Evolutionary conservation across 2,329 filamentous ascomycete species (phyloP).

Genomic region (Ophiobolus disseminans): DNA sequence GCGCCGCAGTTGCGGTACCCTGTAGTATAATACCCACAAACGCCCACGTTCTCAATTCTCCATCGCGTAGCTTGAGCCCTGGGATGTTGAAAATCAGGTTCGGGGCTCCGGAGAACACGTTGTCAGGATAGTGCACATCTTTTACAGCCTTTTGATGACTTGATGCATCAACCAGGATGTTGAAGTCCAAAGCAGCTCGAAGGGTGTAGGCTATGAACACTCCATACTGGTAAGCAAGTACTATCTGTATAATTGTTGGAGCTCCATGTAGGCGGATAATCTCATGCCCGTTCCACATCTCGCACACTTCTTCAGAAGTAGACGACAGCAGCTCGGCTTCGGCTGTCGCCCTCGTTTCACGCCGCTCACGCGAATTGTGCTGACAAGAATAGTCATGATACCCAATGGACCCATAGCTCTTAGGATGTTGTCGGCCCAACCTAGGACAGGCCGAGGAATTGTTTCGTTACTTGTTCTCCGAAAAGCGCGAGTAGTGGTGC

Average conservation of each 20-base stretch:
- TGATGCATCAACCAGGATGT: background rate
- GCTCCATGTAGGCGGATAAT: background rate
- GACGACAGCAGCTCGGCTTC: slow-evolving; percentile 54
- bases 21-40: background rate
- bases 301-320: slow-evolving; percentile 36
- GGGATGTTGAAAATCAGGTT: background rate
- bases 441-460: slow-evolving; percentile 40
- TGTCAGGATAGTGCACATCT: background rate
- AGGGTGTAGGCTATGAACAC: background rate
- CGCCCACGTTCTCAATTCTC: background rate
- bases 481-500: slow-evolving; percentile 33
- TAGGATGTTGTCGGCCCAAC: slow-evolving; percentile 38
- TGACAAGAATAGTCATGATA: slow-evolving; percentile 50
- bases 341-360: slow-evolving; percentile 42
- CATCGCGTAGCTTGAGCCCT: background rate
- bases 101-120: background rate
- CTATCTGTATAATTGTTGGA: background rate
- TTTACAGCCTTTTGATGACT: background rate
- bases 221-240: background rate
- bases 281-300: slow-evolving; percentile 2
- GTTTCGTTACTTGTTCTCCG: slow-evolving; percentile 41
- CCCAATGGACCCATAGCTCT: slow-evolving; percentile 50
- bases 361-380: slow-evolving; percentile 40
- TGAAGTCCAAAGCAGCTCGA: background rate
- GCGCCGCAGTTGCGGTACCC: background rate